phyloP scores from a whole-genome alignment of 23 red algal genomes.

The Gracilaria domingensis region DNA sequence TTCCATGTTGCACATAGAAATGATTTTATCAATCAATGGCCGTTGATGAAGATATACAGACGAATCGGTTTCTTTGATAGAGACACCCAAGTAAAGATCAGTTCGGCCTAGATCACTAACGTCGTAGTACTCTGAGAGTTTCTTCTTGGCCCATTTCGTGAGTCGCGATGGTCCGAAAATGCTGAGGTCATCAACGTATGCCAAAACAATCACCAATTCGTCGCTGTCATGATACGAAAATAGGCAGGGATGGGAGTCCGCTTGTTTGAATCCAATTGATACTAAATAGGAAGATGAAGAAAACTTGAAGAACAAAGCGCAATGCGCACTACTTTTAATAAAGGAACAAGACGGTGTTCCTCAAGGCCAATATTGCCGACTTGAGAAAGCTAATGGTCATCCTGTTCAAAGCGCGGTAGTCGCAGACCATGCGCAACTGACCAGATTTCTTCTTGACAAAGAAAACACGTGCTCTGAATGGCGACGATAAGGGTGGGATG shows the following conservation, averaged over 20 bases:
- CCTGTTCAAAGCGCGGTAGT: no score
- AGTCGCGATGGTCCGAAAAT: conserved; percentile 54
- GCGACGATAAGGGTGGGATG: no score
- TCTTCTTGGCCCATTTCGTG: neutral
- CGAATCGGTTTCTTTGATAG: conserved; percentile 4
- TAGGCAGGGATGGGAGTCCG: neutral
- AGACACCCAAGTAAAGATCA: conserved; percentile 8
- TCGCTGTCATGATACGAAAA: neutral
- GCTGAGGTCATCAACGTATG: conserved; percentile 31
- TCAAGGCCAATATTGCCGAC: no score
- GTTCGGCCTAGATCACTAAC: neutral
- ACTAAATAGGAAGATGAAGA: neutral
- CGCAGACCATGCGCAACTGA: no score
- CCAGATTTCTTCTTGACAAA: no score
- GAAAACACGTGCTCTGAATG: no score
- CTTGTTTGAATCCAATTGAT: neutral
- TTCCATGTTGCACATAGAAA: no score
- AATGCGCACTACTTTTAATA: no score
- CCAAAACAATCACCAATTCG: conserved; percentile 1
- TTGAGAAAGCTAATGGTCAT: no score
- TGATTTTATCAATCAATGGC: no score
- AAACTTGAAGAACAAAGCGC: no score
- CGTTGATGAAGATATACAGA: neutral
- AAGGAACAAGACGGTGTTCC: no score
- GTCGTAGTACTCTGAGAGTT: conserved; percentile 3